Conservation (phyloP, 306 rosid species). For the Acacia melanoxylon region DNA sequence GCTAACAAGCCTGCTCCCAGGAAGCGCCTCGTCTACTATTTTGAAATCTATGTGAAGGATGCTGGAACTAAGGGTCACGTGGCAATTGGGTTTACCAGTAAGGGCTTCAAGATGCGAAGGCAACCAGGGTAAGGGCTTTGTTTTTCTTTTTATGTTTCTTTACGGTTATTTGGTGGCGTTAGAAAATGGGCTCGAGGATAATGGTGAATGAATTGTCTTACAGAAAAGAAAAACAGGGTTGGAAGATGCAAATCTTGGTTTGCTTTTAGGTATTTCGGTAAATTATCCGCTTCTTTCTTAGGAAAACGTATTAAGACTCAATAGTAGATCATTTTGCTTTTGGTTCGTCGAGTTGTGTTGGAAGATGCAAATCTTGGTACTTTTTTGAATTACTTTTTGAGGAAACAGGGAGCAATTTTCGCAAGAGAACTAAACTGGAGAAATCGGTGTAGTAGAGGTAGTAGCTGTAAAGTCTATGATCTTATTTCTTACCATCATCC, state of each 20-base stretch:
- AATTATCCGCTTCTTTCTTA: not conserved
- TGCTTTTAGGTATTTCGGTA: not conserved
- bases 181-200: not conserved
- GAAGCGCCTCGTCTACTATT: constrained; percentile 80
- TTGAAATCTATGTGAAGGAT: constrained; percentile 86
- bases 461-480: not conserved
- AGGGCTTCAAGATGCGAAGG: constrained; percentile 88
- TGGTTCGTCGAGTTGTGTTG: not conserved
- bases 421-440: not conserved
- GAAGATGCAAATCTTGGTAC: not conserved
- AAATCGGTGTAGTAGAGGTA: not conserved
- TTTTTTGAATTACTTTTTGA: not conserved
- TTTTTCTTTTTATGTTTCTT: not conserved
- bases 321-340: not conserved
- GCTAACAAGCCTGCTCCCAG: constrained; percentile 79
- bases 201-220: not conserved
- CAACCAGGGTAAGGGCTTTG: constrained; percentile 73
- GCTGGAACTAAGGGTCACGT: constrained; percentile 90
- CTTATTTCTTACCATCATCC: not conserved
- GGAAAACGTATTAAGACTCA: not conserved
- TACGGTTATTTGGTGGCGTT: constrained; percentile 1
- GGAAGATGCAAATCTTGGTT: not conserved
- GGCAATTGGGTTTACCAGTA: constrained; percentile 88
- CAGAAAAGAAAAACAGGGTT: not conserved
- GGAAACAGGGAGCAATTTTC: not conserved